phyloP scores from a whole-genome alignment of 306 rosid genomes.

The Morella rubra region DNA sequence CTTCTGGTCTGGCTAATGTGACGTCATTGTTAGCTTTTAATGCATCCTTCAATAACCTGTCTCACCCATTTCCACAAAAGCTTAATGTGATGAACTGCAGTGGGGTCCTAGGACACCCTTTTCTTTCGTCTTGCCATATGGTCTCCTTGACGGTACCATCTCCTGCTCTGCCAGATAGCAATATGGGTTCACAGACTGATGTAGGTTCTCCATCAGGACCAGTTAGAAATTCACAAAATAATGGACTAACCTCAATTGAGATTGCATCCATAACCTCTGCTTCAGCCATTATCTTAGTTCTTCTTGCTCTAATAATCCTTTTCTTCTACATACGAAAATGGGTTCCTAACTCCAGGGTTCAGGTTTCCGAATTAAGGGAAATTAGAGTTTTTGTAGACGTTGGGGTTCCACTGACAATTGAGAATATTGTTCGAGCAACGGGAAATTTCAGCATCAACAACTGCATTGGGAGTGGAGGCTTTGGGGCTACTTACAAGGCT shows the following conservation, averaged over 20 bases:
- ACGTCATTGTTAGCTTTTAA: constrained; percentile 66
- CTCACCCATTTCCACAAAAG: constrained; percentile 68
- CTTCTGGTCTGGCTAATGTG: constrained; percentile 72
- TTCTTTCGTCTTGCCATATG: constrained; percentile 52
- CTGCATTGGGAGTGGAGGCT: constrained; percentile 93
- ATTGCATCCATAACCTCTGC: constrained; percentile 90
- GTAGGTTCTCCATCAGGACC: constrained; percentile 38
- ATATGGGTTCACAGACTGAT: constrained; percentile 34
- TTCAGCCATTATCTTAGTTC: constrained; percentile 78
- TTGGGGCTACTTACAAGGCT: constrained; percentile 92
- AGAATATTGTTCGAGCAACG: constrained; percentile 74
- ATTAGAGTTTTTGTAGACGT: constrained; percentile 66
- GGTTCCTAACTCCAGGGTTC: constrained; percentile 52
- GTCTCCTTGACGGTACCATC: constrained; percentile 44
- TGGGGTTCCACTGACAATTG: constrained; percentile 71
- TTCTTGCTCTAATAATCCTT: constrained; percentile 64
- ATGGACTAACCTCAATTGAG: constrained; percentile 66
- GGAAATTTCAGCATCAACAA: constrained; percentile 73
- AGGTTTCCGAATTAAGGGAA: constrained; percentile 70
- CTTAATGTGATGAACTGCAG: constrained; percentile 67
- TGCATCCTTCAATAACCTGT: constrained; percentile 90
- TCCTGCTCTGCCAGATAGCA: constrained; percentile 45
- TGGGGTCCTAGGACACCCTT: constrained; percentile 74
- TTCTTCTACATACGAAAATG: constrained; percentile 76
- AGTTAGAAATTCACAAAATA: constrained; percentile 22